Evolutionary conservation across 148 eudicot genomes (phyloP).

Genomic region (Rhododendron griersonianum): DNA sequence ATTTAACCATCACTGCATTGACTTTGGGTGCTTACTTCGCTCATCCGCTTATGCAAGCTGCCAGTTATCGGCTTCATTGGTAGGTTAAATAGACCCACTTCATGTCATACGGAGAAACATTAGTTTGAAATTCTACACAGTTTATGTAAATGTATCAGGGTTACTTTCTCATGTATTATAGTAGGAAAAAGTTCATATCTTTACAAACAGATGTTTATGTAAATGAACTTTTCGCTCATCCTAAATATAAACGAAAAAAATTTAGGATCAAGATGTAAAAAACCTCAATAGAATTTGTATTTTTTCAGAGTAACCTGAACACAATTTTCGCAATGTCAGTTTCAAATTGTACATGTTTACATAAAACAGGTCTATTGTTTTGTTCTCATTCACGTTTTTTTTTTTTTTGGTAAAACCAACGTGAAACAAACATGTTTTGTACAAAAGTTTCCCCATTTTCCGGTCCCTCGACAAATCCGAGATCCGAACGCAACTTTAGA

Average conservation of each 20-base stretch:
- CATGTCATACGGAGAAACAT: neutral
- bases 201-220: neutral
- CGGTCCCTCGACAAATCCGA: neutral
- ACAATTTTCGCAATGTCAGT: neutral
- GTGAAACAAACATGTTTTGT: neutral
- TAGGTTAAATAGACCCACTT: slow-evolving; percentile 21
- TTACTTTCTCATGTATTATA: neutral
- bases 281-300: neutral
- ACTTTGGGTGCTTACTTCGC: slow-evolving; percentile 88
- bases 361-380: too few relatives aligned
- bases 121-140: neutral
- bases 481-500: neutral
- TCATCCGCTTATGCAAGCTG: slow-evolving; percentile 95
- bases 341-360: neutral
- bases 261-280: too few relatives aligned
- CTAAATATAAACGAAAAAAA: too few relatives aligned
- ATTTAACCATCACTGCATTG: slow-evolving; percentile 66
- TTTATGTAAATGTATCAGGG: neutral
- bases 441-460: neutral
- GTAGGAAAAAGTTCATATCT: neutral
- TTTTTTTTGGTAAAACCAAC: neutral
- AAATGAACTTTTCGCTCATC: neutral
- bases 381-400: neutral
- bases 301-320: neutral
- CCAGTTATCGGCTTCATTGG: slow-evolving; percentile 91